Evolutionary conservation across 1,139 yeast genomes (phyloP).

Genomic region (Blastobotrys malaysiensis): DNA sequence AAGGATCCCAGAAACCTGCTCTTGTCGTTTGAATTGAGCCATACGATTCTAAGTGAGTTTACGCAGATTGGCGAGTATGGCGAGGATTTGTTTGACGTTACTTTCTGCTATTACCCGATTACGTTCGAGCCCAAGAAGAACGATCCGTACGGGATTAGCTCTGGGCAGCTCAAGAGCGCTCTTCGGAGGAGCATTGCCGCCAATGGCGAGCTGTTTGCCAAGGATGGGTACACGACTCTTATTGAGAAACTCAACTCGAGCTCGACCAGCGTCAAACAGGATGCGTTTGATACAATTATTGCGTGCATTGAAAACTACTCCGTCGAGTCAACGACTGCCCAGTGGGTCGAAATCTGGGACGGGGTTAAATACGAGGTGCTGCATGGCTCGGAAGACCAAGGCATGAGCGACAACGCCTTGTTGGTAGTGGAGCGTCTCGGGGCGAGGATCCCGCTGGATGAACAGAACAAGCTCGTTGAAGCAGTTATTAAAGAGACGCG

Average conservation of each 20-base stretch:
- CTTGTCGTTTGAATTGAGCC: slow-evolving; percentile 58
- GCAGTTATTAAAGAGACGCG: slow-evolving; percentile 50
- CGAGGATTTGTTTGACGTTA: slow-evolving; percentile 75
- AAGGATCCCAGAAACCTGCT: slow-evolving; percentile 89
- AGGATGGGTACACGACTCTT: slow-evolving; percentile 69
- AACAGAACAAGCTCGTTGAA: slow-evolving; percentile 22
- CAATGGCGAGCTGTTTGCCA: slow-evolving; percentile 53
- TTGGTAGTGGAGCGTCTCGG: slow-evolving; percentile 44
- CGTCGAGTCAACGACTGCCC: slow-evolving; percentile 40
- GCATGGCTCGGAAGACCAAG: slow-evolving; percentile 59
- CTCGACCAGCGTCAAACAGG: slow-evolving; percentile 69
- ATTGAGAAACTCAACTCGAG: slow-evolving; percentile 83
- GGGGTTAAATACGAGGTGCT: slow-evolving; percentile 81
- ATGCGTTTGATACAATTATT: slow-evolving; percentile 60
- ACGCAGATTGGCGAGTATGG: slow-evolving; percentile 33
- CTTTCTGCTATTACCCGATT: slow-evolving; percentile 94
- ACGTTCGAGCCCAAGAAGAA: slow-evolving; percentile 90
- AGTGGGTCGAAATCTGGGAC: slow-evolving; percentile 80
- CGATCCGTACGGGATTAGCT: slow-evolving; percentile 82
- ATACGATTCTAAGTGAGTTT: slow-evolving; percentile 44
- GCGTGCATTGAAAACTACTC: slow-evolving; percentile 53
- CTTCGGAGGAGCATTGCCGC: slow-evolving; percentile 55
- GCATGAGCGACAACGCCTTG: slow-evolving; percentile 41
- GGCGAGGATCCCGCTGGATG: slow-evolving; percentile 9
- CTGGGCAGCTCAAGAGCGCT: slow-evolving; percentile 59